Evolutionary conservation across 176 grass and related monocot genomes (phyloP), one percentile per base, ranked within the genome.

Genomic region (Oryza meyeriana): DNA sequence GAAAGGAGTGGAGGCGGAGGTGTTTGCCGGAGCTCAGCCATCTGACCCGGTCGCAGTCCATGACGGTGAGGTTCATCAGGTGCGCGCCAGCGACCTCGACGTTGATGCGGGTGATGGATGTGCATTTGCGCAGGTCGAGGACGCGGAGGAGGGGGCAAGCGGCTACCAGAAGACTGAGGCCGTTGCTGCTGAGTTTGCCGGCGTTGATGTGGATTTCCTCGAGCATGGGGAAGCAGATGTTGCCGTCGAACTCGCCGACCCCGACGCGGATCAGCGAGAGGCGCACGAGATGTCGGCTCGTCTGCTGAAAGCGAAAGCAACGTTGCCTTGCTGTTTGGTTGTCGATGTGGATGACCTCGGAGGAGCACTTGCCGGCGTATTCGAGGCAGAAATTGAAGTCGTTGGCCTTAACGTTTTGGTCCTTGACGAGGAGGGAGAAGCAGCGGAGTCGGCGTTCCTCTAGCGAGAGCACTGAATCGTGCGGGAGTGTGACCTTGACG

Each of bases 41-140:
- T 9, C 32, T 26, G 22, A 74, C 40, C 38, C 29, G 66, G 20
- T 22, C 47, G 80, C 89, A 92, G 63, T 90, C 81, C 22, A 57
- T 74, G 72, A 92, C 63, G 28, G 87, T 85, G 14, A 92, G 84
- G 77, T 70, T 92, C 66, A n/a, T 31, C 63, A 92, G 76, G 35
- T 41, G n/a, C 41, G 11, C 10, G 4, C 87, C 72, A 6, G 85
- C 47, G 10, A 14, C 6, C 2, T 72, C 62, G 36, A 89, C 27
- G 25, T 24, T 20, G 27, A 94, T 64, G 61, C 36, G 24, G n/a
- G 57, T 71, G 87, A 93, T 72, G 7, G 63, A 65, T 1, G 44
- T 14, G 71, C 87, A 89, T 41, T 42, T 12, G 16, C 71, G 80
- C 16, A 93, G 66, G 17, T 79, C 66, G 41, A 93, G 84, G 74